Conservation (phyloP, 768 basidiomycete genomes). For the Vararia minispora region DNA sequence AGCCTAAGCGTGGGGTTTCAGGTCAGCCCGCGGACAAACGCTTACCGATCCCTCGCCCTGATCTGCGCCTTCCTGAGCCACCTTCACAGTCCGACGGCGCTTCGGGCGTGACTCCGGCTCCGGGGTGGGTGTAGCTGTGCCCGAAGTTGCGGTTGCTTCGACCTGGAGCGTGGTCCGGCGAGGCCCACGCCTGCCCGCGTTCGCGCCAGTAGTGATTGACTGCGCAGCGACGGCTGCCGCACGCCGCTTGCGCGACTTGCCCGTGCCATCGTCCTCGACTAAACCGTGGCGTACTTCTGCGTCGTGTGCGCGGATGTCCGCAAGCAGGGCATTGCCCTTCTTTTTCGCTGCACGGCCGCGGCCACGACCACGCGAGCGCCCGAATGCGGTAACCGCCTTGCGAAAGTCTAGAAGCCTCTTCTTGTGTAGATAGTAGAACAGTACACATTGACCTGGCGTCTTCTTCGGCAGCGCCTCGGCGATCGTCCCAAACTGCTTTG, state of each 20-base stretch:
- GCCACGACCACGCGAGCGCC: constrained; percentile 52
- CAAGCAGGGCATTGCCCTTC: constrained; percentile 71
- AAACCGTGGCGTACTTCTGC: too few species aligned
- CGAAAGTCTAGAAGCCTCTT: constrained; percentile 80
- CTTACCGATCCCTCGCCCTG: constrained; percentile 19
- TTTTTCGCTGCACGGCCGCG: constrained; percentile 45
- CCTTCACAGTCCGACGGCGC: constrained; percentile 20
- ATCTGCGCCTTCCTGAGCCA: constrained; percentile 22
- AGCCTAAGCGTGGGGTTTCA: neutral
- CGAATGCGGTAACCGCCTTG: constrained; percentile 55
- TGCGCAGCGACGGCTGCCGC: constrained; percentile 7
- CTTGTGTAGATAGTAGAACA: constrained; percentile 93
- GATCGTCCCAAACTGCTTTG: constrained; percentile 95
- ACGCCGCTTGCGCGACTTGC: constrained; percentile 6
- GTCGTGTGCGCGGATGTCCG: constrained; percentile 75
- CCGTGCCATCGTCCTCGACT: constrained; percentile 14
- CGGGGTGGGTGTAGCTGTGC: constrained; percentile 53
- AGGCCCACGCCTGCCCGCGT: constrained; percentile 6
- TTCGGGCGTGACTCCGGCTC: constrained; percentile 29
- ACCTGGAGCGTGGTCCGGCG: constrained; percentile 16
- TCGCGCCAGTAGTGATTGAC: constrained; percentile 2
- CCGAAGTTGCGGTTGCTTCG: constrained; percentile 31
- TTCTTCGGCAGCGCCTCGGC: constrained; percentile 74
- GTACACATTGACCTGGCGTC: constrained; percentile 79
- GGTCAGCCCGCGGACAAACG: neutral